Evolutionary conservation across 2,329 filamentous ascomycete species (phyloP).

Genomic region (Septoria linicola): DNA sequence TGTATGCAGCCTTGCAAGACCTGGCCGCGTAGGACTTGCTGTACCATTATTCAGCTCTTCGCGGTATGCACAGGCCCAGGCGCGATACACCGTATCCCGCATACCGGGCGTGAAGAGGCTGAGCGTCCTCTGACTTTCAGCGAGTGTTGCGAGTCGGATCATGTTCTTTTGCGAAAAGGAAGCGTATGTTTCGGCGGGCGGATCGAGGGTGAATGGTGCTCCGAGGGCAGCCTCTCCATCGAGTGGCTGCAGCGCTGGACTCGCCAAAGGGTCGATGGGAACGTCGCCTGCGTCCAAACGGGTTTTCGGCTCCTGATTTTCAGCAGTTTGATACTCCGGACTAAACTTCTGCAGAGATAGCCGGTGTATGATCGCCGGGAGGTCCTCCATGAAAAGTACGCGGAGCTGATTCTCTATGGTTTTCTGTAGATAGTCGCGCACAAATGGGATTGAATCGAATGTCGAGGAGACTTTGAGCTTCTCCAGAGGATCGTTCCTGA

Average conservation of each 20-base stretch:
- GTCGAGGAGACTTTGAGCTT: constrained; percentile 98
- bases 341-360: constrained; percentile 87
- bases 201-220: constrained; percentile 74
- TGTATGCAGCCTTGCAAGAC: constrained; percentile 49
- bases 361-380: constrained; percentile 93
- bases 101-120: constrained; percentile 92
- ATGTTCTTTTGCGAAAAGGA: constrained; percentile 96
- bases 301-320: constrained; percentile 52
- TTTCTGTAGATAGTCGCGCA: constrained; percentile 92
- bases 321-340: constrained; percentile 73
- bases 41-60: constrained; percentile 52
- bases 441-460: constrained; percentile 98
- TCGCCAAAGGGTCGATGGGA: constrained; percentile 39
- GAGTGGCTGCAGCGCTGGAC: constrained; percentile 61
- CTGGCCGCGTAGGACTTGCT: constrained; percentile 43
- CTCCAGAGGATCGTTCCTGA: constrained; percentile 95
- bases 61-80: constrained; percentile 81
- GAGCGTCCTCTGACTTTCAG: constrained; percentile 83
- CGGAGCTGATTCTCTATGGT: constrained; percentile 93
- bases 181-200: constrained; percentile 76
- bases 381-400: constrained; percentile 94
- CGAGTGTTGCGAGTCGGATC: constrained; percentile 75
- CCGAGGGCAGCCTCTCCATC: constrained; percentile 68
- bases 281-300: constrained; percentile 35
- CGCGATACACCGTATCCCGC: constrained; percentile 83